Percentiles rank a stretch among this genome's conserved stretches.
Evolutionary conservation across 2,329 filamentous ascomycete genomes (phyloP).

Genomic region (Botrytis medusae): DNA sequence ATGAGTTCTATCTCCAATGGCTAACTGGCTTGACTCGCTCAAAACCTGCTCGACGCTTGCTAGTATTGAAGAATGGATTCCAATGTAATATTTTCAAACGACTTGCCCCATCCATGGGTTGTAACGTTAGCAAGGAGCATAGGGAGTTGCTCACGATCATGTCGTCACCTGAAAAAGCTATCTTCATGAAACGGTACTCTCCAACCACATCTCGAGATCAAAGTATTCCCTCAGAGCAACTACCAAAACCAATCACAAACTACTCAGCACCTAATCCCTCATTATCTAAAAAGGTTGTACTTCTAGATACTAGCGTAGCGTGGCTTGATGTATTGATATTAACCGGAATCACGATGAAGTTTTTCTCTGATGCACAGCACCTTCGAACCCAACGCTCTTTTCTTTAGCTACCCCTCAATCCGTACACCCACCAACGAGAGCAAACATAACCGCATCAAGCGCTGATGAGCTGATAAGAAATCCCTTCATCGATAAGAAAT

Average conservation of each 20-base stretch:
- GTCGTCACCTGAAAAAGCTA: neutral
- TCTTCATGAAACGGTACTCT: neutral
- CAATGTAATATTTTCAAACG: neutral
- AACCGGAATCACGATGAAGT: neutral
- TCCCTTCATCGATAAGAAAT: neutral
- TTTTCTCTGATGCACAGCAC: neutral
- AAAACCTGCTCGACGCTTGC: too few species aligned
- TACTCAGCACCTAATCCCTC: neutral
- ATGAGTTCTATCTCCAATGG: neutral
- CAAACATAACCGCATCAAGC: conserved; percentile 3
- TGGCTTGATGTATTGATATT: neutral
- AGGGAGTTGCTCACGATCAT: neutral
- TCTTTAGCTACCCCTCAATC: neutral
- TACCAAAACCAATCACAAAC: neutral
- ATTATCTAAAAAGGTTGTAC: too few species aligned
- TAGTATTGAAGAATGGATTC: neutral
- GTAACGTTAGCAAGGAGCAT: neutral
- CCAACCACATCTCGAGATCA: neutral
- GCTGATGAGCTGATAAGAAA: neutral
- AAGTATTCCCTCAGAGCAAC: neutral
- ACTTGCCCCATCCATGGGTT: neutral
- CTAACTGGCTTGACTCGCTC: neutral
- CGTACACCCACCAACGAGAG: neutral
- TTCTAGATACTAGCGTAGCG: neutral
- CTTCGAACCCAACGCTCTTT: neutral